A percentile compares a stretch with the other conserved stretches of the same genome.
Evolutionary conservation across 116 monocot genomes (phyloP).

Genomic region (Papilionanthe hybrid): DNA sequence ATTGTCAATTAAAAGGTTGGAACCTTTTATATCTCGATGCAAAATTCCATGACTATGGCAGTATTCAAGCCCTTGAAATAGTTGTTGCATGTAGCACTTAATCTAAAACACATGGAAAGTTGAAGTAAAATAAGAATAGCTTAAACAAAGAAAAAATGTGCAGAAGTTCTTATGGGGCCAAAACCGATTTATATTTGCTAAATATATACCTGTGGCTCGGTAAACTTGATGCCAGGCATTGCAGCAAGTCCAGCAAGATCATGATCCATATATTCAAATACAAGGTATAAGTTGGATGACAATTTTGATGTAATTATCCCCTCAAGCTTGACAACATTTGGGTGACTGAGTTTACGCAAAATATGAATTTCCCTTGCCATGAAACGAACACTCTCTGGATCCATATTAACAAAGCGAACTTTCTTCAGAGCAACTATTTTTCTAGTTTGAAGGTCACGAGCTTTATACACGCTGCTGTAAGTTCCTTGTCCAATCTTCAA

Average conservation of each 20-base stretch:
- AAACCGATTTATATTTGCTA: background rate
- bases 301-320: slow-evolving; percentile 25
- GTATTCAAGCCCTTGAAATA: slow-evolving; percentile 24
- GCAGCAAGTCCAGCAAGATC: slow-evolving; percentile 27
- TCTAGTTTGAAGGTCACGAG: slow-evolving; percentile 26
- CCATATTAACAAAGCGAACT: slow-evolving; percentile 32
- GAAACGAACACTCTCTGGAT: slow-evolving; percentile 30
- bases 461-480: slow-evolving; percentile 32
- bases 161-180: background rate
- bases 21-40: slow-evolving; percentile 24
- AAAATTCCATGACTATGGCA: slow-evolving; percentile 28
- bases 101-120: slow-evolving; percentile 14
- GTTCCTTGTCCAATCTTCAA: slow-evolving; percentile 35
- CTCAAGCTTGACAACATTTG: slow-evolving; percentile 32
- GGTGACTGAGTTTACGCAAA: slow-evolving; percentile 25
- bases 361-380: slow-evolving; percentile 34
- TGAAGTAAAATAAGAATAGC: background rate
- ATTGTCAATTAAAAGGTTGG: slow-evolving; percentile 29
- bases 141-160: background rate
- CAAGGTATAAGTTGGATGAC: slow-evolving; percentile 27
- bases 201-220: slow-evolving; percentile 22
- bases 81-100: slow-evolving; percentile 31
- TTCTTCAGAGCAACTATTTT: slow-evolving; percentile 33
- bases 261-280: slow-evolving; percentile 40
- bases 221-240: slow-evolving; percentile 23